Conservation (phyloP, 2,329 filamentous ascomycete genomes). For the Aspergillus cejpii region DNA sequence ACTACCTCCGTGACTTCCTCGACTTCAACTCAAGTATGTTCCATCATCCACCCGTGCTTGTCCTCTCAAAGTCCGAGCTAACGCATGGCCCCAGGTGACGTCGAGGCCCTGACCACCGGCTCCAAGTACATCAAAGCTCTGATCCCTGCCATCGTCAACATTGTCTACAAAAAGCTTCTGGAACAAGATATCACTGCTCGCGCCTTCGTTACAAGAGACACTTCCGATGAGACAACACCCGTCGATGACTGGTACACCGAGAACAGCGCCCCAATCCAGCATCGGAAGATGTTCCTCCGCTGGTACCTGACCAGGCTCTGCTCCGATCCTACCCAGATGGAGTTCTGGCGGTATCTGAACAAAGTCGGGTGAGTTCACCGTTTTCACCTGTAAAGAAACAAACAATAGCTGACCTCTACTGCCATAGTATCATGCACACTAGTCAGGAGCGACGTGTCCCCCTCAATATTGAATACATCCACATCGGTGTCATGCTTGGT, state of each 20-base stretch:
- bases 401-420: constrained; percentile 1
- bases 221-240: constrained; percentile 56
- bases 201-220: constrained; percentile 58
- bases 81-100: constrained; percentile 51
- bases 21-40: constrained; percentile 64
- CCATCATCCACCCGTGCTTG: background rate
- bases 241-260: constrained; percentile 59
- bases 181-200: constrained; percentile 76
- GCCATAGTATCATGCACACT: constrained; percentile 66
- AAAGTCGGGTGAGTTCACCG: constrained; percentile 61
- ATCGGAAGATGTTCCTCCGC: constrained; percentile 70
- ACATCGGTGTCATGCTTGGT: constrained; percentile 64
- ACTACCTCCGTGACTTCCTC: constrained; percentile 68
- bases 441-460: constrained; percentile 64
- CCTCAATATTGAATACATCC: constrained; percentile 72
- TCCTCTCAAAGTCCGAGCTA: background rate
- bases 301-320: constrained; percentile 70
- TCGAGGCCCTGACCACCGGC: constrained; percentile 62
- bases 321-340: constrained; percentile 65
- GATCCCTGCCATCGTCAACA: constrained; percentile 75
- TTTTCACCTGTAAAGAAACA: background rate
- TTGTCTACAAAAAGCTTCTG: constrained; percentile 75
- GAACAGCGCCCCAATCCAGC: constrained; percentile 65
- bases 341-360: constrained; percentile 78
- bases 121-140: constrained; percentile 74